A percentile compares a stretch with the other conserved stretches of the same genome.
Conservation (phyloP, 2,329 filamentous ascomycete species). For the Moelleriella libera region DNA sequence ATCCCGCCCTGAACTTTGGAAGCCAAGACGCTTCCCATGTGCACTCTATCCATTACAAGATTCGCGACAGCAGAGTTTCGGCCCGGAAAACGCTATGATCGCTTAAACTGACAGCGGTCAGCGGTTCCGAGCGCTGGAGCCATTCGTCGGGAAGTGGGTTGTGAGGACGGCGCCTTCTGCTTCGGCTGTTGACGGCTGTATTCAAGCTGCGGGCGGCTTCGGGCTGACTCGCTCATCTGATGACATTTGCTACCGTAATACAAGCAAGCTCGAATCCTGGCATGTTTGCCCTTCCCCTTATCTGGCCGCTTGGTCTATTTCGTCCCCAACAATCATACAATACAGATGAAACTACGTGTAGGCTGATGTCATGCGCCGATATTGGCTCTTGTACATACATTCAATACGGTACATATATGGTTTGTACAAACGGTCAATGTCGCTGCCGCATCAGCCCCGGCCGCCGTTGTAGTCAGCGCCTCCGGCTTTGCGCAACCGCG, state of each 20-base stretch:
- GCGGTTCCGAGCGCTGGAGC: too few species aligned
- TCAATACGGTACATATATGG: too few species aligned
- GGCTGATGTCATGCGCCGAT: not conserved
- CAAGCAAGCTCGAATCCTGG: not conserved
- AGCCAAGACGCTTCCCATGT: too few species aligned
- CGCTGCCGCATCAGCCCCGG: conserved; percentile 25
- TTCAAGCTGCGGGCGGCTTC: not conserved
- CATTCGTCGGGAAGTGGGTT: not conserved
- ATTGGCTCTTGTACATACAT: not conserved
- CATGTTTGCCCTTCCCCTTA: not conserved
- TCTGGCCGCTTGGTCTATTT: not conserved
- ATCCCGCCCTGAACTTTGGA: too few species aligned
- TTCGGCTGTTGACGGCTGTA: not conserved
- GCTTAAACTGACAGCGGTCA: too few species aligned
- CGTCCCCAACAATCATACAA: too few species aligned
- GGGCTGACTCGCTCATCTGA: not conserved
- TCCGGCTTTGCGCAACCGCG: conserved; percentile 48
- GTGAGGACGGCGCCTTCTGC: too few species aligned
- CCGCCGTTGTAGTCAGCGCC: conserved; percentile 60
- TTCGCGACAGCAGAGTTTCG: too few species aligned
- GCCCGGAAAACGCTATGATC: too few species aligned
- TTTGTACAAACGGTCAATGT: not conserved
- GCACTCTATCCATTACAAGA: too few species aligned
- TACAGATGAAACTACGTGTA: not conserved
- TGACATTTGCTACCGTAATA: not conserved